phyloP scores from a whole-genome alignment of 2,329 filamentous ascomycete genomes.

The Pestalotiopsis sp. region DNA sequence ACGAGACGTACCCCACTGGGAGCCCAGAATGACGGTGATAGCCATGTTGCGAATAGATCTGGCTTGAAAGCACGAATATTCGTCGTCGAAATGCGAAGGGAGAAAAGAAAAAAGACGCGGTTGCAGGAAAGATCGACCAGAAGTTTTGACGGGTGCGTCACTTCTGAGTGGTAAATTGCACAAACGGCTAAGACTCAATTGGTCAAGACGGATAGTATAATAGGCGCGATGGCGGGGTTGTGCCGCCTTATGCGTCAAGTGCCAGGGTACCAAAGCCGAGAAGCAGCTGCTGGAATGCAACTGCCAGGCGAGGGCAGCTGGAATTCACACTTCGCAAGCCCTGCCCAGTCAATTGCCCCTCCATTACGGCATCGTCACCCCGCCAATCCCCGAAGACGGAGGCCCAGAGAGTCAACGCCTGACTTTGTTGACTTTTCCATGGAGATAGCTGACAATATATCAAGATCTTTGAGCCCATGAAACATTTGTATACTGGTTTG shows the following conservation, averaged over 20 bases:
- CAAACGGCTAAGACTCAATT: neutral
- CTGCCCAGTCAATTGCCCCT: neutral
- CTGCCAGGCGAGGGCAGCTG: neutral
- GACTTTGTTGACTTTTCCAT: neutral
- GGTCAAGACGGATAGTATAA: neutral
- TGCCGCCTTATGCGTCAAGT: too few relatives aligned
- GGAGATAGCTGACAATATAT: neutral
- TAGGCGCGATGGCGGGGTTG: neutral
- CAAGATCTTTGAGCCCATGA: neutral
- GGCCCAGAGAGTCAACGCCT: neutral
- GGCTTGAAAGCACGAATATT: slow-evolving; percentile 1
- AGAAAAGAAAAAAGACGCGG: slow-evolving; percentile 3
- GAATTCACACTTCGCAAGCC: neutral
- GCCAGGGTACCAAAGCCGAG: neutral
- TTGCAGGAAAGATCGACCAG: neutral
- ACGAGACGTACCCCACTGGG: slow-evolving; percentile 15
- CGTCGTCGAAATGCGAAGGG: neutral
- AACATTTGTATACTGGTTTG: neutral
- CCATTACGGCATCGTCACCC: neutral
- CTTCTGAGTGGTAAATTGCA: neutral
- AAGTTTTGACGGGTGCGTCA: slow-evolving; percentile 1
- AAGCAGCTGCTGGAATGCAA: neutral
- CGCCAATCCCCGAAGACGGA: neutral
- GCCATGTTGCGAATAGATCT: slow-evolving; percentile 7
- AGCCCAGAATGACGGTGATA: slow-evolving; percentile 12